These are phyloP conservation scores for Vinca major DNA, from an alignment of 305 asterid species.

Conservation along the genomic window DNA sequence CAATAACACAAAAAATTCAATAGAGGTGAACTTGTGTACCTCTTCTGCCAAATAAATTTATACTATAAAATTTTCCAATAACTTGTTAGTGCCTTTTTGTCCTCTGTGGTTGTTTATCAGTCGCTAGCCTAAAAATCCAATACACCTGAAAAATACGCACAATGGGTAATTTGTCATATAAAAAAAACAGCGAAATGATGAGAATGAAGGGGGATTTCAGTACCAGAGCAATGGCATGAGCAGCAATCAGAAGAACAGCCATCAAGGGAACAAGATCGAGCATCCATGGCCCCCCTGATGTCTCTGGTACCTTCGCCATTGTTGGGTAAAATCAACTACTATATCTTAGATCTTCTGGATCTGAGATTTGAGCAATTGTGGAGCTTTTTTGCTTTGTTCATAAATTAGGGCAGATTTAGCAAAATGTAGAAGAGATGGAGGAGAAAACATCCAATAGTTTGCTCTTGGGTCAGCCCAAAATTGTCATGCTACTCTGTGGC, in stretches of 20 bases:
- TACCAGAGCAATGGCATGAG: constrained; percentile 38
- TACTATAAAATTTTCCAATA: too few species aligned
- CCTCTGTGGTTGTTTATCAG: constrained; percentile 65
- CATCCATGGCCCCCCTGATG: constrained; percentile 29
- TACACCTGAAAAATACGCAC: constrained; percentile 41
- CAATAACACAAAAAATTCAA: too few species aligned
- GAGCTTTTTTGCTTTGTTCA: too few species aligned
- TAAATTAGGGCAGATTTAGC: too few species aligned
- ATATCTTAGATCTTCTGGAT: not conserved
- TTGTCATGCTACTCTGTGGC: too few species aligned
- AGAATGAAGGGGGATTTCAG: not conserved
- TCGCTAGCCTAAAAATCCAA: constrained; percentile 83
- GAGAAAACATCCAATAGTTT: too few species aligned
- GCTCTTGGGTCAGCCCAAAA: too few species aligned
- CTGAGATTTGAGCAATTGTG: not conserved
- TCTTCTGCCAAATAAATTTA: too few species aligned
- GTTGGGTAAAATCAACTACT: not conserved
- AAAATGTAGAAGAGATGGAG: too few species aligned
- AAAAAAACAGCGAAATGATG: constrained; percentile 1
- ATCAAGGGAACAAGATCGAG: constrained; percentile 31
- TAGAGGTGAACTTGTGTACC: too few species aligned
- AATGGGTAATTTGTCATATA: not conserved
- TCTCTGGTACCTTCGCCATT: constrained; percentile 30
- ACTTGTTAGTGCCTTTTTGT: constrained; percentile 37
- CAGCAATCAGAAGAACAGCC: constrained; percentile 36